These are phyloP conservation scores for Epithemia pelagica DNA, from an alignment of 108 stramenopile genomes.

Conservation along the genomic window DNA sequence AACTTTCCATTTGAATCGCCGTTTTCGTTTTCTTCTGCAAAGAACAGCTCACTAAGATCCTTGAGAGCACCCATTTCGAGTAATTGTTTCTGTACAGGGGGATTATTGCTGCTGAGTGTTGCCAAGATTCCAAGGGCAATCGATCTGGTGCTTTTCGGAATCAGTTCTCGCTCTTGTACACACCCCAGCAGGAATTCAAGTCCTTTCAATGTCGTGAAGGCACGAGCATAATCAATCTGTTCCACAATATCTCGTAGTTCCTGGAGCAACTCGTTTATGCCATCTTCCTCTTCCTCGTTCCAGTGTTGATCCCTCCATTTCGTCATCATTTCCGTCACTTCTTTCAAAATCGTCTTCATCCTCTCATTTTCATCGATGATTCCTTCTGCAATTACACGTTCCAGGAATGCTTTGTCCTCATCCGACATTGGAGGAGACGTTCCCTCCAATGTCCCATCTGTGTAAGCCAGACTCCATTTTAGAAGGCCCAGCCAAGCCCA, in stretches of 20 bases:
- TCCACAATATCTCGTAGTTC: constrained; percentile 87
- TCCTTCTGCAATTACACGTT: constrained; percentile 79
- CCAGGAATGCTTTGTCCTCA: constrained; percentile 71
- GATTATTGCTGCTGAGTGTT: constrained; percentile 77
- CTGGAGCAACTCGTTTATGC: constrained; percentile 57
- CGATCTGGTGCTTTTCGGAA: constrained; percentile 46
- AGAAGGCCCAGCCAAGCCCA: constrained; percentile 80
- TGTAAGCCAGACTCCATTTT: constrained; percentile 75
- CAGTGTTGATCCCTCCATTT: constrained; percentile 10
- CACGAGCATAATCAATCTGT: constrained; percentile 82
- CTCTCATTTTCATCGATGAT: constrained; percentile 76
- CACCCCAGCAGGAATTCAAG: constrained; percentile 67
- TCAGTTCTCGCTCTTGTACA: constrained; percentile 27
- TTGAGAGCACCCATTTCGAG: constrained; percentile 60
- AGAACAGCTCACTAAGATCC: constrained; percentile 42
- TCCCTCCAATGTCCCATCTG: constrained; percentile 60
- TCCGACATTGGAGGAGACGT: constrained; percentile 46
- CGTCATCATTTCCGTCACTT: constrained; percentile 52
- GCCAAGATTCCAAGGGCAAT: constrained; percentile 50
- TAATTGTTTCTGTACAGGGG: constrained; percentile 69
- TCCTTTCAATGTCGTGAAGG: constrained; percentile 68
- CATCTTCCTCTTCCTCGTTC: constrained; percentile 16
- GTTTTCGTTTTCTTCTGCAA: constrained; percentile 22
- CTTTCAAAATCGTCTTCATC: constrained; percentile 65
- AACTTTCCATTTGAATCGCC: constrained; percentile 28